These are phyloP conservation scores for Solanum ahanhuiri DNA, from an alignment of 257 asterid species.

Conservation along the genomic window DNA sequence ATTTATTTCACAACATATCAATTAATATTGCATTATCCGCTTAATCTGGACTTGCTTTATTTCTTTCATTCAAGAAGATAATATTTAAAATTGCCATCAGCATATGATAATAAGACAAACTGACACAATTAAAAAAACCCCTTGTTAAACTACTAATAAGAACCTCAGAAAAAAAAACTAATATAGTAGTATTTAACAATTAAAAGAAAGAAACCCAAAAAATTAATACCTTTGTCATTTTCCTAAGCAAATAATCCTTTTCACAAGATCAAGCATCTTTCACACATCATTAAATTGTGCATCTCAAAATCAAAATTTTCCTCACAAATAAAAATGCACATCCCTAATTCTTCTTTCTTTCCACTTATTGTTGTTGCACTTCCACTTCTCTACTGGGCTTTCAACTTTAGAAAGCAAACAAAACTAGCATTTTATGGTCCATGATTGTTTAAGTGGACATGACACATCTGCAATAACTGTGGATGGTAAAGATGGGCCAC, in stretches of 20 bases:
- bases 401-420: slow-evolving; percentile 14
- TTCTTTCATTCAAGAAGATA: background rate
- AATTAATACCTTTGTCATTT: background rate
- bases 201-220: background rate
- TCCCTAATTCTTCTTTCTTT: background rate
- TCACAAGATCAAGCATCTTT: background rate
- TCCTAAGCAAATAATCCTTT: background rate
- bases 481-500: slow-evolving; percentile 27
- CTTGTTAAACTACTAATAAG: background rate
- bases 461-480: slow-evolving; percentile 31
- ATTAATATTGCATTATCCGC: background rate
- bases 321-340: background rate
- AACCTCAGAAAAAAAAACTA: background rate
- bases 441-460: slow-evolving; percentile 28
- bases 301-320: background rate
- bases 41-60: background rate
- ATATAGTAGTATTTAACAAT: background rate
- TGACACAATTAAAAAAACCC: background rate
- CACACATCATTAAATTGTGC: background rate
- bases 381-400: slow-evolving; percentile 22
- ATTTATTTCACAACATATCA: background rate
- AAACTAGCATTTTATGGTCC: slow-evolving; percentile 34
- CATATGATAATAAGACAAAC: background rate
- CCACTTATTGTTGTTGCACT: slow-evolving; percentile 14
- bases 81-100: background rate